These are phyloP conservation scores for Ogataea naganishii DNA, from an alignment of 805 yeast genomes.

Conservation along the genomic window DNA sequence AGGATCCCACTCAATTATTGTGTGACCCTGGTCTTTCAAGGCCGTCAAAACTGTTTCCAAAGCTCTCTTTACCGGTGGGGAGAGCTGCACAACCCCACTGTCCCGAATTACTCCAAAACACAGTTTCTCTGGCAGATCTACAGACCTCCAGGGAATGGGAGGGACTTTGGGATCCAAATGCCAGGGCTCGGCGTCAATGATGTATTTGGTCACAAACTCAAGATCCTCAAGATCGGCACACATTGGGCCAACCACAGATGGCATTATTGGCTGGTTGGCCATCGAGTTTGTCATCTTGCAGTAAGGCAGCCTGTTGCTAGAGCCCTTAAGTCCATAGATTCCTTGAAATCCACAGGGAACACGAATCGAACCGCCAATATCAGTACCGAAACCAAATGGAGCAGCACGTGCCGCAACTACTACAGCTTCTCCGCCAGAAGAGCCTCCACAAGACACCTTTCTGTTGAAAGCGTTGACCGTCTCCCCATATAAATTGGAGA, in stretches of 20 bases:
- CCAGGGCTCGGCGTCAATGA: constrained; percentile 37
- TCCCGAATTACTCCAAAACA: constrained; percentile 37
- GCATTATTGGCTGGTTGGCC: constrained; percentile 22
- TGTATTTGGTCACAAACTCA: constrained; percentile 27
- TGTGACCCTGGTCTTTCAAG: constrained; percentile 29
- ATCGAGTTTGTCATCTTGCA: constrained; percentile 22
- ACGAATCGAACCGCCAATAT: constrained; percentile 31
- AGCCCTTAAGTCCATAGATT: constrained; percentile 23
- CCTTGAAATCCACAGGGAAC: constrained; percentile 25
- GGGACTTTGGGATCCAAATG: constrained; percentile 36
- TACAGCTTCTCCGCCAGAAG: constrained; percentile 39
- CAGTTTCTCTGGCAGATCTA: constrained; percentile 20
- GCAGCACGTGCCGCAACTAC: constrained; percentile 23
- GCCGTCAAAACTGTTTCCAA: constrained; percentile 20
- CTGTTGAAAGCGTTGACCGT: constrained; percentile 31
- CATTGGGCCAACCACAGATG: constrained; percentile 29
- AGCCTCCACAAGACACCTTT: constrained; percentile 31
- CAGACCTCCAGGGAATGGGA: constrained; percentile 43
- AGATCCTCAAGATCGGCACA: constrained; percentile 20
- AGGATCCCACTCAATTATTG: constrained; percentile 30
- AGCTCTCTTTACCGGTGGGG: constrained; percentile 46
- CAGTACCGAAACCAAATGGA: constrained; percentile 29
- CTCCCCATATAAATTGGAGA: constrained; percentile 26
- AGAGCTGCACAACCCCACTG: constrained; percentile 40
- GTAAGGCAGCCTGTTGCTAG: constrained; percentile 27